Base-by-base conservation (phyloP, 2,329 filamentous ascomycete species). In the Aspergillus sp. region DNA sequence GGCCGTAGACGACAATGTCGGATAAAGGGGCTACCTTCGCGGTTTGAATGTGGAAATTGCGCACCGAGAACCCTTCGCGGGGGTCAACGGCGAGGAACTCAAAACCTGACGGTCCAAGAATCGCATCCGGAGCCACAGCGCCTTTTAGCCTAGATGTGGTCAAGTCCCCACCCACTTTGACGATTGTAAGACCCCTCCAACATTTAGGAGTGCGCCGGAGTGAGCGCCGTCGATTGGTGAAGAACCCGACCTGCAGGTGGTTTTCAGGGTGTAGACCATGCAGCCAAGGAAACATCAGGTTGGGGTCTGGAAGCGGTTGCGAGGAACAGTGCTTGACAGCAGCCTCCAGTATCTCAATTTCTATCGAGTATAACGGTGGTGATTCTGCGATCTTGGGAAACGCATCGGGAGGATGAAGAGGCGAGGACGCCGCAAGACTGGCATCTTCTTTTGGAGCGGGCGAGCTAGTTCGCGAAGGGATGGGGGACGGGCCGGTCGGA, bases 11-110 rank as follows among this genome's bases (percentile, higher is more conserved):
- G 41, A 99, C 83, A 62, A 99, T 91, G 71, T 99, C 95, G 0
- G 93, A 97, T 8, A 95, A 84, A 63, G 89, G 85, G 54, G 93
- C 93, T 63, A 90, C 80, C 73, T 99, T 99, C 57, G 89, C 89
- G 0, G 90, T 84, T 74, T 99, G 95, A 39, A 98, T 98, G 67
- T 98, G 93, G 70, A 99, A 99, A 73, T 98, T 98, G 45, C 95
- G 86, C 43, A 98, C 93, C 4, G 91, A 96, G 71, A 98, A 98
- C 8, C 95, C 95, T 63, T 96, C 90, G 55, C 80, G 84, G 1
- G 95, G 95, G 69, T 99, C 95, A 41, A 88, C 83, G 43, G 96
- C 90, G 59, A 92, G 78, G 69, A 99, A 96, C 20, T 86, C 81
- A 44, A 83, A 76, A 15, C 76, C 67, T 22, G 76, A 75, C 12